Base-by-base conservation (phyloP, 163 green algal genomes). In the Volvox carteri region DNA sequence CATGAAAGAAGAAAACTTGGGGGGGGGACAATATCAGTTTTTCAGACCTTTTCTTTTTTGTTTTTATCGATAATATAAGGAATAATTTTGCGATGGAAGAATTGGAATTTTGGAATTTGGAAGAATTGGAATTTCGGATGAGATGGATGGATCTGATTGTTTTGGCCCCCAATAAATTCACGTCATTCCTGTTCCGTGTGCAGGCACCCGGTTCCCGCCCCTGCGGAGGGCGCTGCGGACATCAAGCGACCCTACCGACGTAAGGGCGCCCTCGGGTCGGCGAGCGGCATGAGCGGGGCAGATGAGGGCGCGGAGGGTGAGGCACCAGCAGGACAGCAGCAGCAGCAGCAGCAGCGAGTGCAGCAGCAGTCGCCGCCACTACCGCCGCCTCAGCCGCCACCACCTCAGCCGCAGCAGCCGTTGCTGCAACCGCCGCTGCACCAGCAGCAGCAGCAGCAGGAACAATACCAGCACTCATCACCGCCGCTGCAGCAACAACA, bases 181-280 rank as follows among this genome's bases (percentile, higher is more conserved):
- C n/a, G n/a, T n/a, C n/a, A n/a, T n/a, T n/a, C n/a, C n/a, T n/a
- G n/a, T n/a, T n/a, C n/a, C n/a, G n/a, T n/a, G n/a, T n/a, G 41
- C 78, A 86, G 78, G 1, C 58, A 86, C 41, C 78, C 78, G 5
- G 39, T 46, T 3, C 80, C 80, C 1, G 2, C 30, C 2, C 42
- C 62, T 14, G 0, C 25, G 1, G 65, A 79, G 44, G 80, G 65
- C 33, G 19, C 16, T 7, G n/a, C 35, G 11, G 80, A 79, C 80
- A 68, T 46, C 65, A 87, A 87, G 33, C 80, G 80, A 30, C 60
- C 62, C 5, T 78, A 78, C 30, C 78, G 78, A 16, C 78, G 78
- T n/a, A 86, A 77, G 58, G 78, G 42, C 37, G 25, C 14, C 39
- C 65, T 14, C 50, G 48, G 54, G 9, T 0, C 12, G 1, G n/a